Evolutionary conservation across 768 basidiomycete species (phyloP), one percentile per base, ranked within the genome.

Genomic region (Tylopilus felleus): DNA sequence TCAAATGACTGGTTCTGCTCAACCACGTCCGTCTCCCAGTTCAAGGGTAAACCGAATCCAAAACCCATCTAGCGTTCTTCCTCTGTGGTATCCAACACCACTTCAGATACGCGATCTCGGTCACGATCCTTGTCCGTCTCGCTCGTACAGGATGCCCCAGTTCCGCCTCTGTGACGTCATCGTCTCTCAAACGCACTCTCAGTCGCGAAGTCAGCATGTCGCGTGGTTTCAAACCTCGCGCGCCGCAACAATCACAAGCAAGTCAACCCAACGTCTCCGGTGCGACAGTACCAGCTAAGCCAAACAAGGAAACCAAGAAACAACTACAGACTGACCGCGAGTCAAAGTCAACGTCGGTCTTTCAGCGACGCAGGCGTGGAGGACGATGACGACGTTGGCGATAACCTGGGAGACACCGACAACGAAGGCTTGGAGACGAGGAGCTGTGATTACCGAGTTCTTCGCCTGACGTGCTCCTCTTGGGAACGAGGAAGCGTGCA

Each of bases 161-260:
- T 74, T 21, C 60, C 10, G 42, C 43, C 14, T 60, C 73, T 62
- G 45, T 73, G 73, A 63, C 74, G 68, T 53, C 62, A 0, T 65
- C 65, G 8, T 67, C 71, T 7, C 81, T 81, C 62, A 81, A 80
- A 57, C 77, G 80, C 10, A 71, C 79, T 1, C 69, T 89, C n/a
- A 83, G 77, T 53, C 78, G 86, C 31, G 87, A 90, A 65, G 76
- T 90, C 57, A 90, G 85, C 70, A 91, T 90, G 88, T 83, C 83
- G 17, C 78, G 86, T 29, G 78, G 71, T 22, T 88, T 89, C 71
- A 88, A 83, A 62, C 76, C 75, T 43, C 52, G 77, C 60, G 53
- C 56, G n/a, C n/a, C n/a, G 53, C 53, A 60, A 45, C 46, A 40
- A 19, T 55, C 56, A 19, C 56, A 57, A 21, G 28, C 49, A 29